Conservation (phyloP, 768 basidiomycete genomes). For the Hygrophoropsis aurantiaca region DNA sequence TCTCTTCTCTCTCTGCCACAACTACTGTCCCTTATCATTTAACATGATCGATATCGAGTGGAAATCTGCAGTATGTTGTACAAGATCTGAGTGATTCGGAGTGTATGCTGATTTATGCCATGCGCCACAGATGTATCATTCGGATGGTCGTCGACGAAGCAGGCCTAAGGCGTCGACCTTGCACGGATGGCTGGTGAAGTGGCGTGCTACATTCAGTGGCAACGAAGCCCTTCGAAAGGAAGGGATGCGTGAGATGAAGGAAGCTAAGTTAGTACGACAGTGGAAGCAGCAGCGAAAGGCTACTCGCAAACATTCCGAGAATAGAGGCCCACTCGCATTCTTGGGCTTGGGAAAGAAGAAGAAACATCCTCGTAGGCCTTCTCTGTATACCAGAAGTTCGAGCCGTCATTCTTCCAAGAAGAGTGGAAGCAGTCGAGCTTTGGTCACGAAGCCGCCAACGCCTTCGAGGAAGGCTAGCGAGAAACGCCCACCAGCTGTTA, state of each 20-base stretch:
- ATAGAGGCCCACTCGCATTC: conserved; percentile 27
- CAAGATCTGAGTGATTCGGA: background rate
- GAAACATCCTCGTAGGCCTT: conserved; percentile 12
- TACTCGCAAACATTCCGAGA: conserved; percentile 16
- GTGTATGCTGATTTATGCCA: conserved; percentile 1
- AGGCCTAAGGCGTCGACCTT: conserved; percentile 55
- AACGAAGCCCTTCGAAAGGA: conserved; percentile 60
- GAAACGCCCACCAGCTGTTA: background rate
- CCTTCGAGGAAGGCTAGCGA: conserved; percentile 13
- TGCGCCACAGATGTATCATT: conserved; percentile 28
- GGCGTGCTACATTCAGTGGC: conserved; percentile 68
- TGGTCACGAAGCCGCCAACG: conserved; percentile 7
- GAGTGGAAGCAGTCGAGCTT: conserved; percentile 9
- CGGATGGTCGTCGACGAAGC: conserved; percentile 41
- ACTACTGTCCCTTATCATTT: background rate
- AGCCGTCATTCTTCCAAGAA: conserved; percentile 11
- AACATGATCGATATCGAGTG: conserved; percentile 32
- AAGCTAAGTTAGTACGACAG: conserved; percentile 41
- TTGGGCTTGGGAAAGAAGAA: conserved; percentile 16
- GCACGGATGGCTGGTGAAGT: conserved; percentile 80
- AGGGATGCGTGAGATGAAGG: conserved; percentile 73
- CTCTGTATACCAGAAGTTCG: conserved; percentile 4
- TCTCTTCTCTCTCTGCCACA: background rate
- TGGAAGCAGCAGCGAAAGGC: conserved; percentile 25
- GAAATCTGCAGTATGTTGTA: conserved; percentile 30